phyloP scores from a whole-genome alignment of 768 basidiomycete genomes.

The Leccinellum luteum region DNA sequence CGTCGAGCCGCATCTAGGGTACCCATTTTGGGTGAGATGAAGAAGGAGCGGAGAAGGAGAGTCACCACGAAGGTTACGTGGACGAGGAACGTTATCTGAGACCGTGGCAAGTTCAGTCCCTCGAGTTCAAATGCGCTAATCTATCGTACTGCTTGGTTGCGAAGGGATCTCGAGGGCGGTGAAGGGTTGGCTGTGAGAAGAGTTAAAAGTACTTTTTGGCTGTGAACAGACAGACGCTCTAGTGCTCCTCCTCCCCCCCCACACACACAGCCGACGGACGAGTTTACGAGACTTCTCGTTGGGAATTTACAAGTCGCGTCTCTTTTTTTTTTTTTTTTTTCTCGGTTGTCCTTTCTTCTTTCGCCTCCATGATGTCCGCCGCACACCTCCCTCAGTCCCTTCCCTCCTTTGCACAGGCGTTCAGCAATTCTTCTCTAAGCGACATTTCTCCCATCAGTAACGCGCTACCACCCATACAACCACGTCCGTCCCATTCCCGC shows the following conservation, averaged over 20 bases:
- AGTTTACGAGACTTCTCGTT: background rate
- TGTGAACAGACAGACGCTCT: background rate
- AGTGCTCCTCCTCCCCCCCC: background rate
- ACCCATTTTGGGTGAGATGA: background rate
- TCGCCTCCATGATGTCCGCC: slow-evolving; percentile 44
- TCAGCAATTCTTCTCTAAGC: slow-evolving; percentile 55
- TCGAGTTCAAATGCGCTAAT: background rate
- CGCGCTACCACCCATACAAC: slow-evolving; percentile 66
- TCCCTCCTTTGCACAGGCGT: slow-evolving; percentile 78
- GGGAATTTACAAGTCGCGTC: background rate
- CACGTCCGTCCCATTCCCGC: slow-evolving; percentile 35
- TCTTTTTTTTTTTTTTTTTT: slow-evolving; percentile 10
- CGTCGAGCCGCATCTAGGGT: too few species aligned
- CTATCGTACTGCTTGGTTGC: background rate
- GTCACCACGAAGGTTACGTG: background rate
- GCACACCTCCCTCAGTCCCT: slow-evolving; percentile 49
- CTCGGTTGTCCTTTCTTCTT: background rate
- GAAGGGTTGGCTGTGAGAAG: background rate
- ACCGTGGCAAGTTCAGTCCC: too few species aligned
- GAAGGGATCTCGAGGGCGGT: background rate
- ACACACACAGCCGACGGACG: too few species aligned
- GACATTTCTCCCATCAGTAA: slow-evolving; percentile 50
- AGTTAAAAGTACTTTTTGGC: background rate
- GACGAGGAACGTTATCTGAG: background rate
- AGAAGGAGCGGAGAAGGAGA: background rate